phyloP scores from a whole-genome alignment of 495 filamentous ascomycete species.

The Penicillium simplicissimum region DNA sequence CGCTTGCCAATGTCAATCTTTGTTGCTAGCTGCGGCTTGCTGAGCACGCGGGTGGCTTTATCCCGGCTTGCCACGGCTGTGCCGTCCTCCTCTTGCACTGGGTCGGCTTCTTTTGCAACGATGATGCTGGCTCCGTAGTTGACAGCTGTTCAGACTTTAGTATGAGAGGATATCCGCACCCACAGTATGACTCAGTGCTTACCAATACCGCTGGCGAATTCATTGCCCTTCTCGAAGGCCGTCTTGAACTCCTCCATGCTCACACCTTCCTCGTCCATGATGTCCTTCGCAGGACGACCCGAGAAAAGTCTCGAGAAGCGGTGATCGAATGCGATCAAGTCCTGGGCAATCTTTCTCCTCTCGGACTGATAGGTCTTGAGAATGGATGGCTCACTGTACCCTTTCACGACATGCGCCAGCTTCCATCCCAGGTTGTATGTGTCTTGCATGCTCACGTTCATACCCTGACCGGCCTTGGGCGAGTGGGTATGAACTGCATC shows the following conservation, averaged over 20 bases:
- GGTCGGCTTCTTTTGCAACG: slow-evolving; percentile 32
- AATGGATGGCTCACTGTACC: slow-evolving; percentile 48
- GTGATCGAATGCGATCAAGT: slow-evolving; percentile 67
- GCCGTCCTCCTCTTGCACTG: slow-evolving; percentile 31
- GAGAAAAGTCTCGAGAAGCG: slow-evolving; percentile 54
- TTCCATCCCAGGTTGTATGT: slow-evolving; percentile 78
- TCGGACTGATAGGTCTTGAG: slow-evolving; percentile 63
- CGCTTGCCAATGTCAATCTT: slow-evolving; percentile 51
- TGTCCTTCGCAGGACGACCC: slow-evolving; percentile 34
- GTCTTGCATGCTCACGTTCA: slow-evolving; percentile 71
- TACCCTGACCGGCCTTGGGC: slow-evolving; percentile 74
- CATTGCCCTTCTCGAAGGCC: slow-evolving; percentile 38
- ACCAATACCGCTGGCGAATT: slow-evolving; percentile 45
- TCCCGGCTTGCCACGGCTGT: slow-evolving; percentile 19
- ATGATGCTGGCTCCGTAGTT: slow-evolving; percentile 38
- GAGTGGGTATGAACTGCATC: slow-evolving; percentile 62
- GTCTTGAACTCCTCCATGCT: slow-evolving; percentile 50
- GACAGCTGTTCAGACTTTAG: slow-evolving; percentile 23
- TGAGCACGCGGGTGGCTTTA: slow-evolving; percentile 14
- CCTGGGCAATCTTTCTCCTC: slow-evolving; percentile 60
- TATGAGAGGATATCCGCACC: background rate
- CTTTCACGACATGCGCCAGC: slow-evolving; percentile 59
- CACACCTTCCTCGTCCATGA: slow-evolving; percentile 45
- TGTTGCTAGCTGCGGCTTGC: slow-evolving; percentile 38
- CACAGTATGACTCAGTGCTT: background rate